Percentiles rank a stretch among this genome's conserved stretches.
phyloP scores from a whole-genome alignment of 768 basidiomycete genomes.

The Mrakia blollopis region DNA sequence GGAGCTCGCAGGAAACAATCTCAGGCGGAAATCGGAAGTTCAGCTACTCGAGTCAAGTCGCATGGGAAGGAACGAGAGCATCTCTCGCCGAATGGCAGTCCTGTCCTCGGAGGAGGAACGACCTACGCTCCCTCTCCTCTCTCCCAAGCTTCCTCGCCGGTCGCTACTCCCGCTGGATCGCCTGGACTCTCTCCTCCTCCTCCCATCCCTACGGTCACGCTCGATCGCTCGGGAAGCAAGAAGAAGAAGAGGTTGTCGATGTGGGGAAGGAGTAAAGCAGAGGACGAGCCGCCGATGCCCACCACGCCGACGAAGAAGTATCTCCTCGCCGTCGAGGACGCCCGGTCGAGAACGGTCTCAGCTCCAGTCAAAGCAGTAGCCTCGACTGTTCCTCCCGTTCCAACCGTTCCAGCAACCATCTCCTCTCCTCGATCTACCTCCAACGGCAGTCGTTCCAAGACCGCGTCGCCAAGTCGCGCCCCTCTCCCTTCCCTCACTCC shows the following conservation, averaged over 20 bases:
- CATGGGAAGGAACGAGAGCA: background rate
- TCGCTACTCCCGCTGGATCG: background rate
- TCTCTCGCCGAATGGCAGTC: background rate
- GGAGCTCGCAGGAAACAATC: background rate
- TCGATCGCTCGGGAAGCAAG: constrained; percentile 6
- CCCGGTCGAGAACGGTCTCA: constrained; percentile 1
- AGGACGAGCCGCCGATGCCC: background rate
- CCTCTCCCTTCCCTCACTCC: background rate
- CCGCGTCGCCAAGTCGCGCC: background rate
- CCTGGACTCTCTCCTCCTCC: background rate
- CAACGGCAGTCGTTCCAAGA: background rate
- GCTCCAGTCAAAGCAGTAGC: background rate
- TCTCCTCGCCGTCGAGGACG: background rate
- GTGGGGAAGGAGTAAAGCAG: background rate
- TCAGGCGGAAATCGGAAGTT: background rate
- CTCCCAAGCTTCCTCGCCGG: constrained; percentile 6
- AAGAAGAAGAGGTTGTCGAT: constrained; percentile 18
- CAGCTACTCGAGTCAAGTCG: background rate
- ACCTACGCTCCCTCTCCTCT: constrained; percentile 12
- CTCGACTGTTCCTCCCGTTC: background rate
- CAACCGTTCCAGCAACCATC: background rate
- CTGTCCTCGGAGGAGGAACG: background rate
- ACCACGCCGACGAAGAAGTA: background rate
- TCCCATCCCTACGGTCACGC: background rate
- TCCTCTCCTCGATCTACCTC: background rate